These are phyloP conservation scores for Carpinus viminea DNA, from an alignment of 306 rosid genomes.

Conservation along the genomic window DNA sequence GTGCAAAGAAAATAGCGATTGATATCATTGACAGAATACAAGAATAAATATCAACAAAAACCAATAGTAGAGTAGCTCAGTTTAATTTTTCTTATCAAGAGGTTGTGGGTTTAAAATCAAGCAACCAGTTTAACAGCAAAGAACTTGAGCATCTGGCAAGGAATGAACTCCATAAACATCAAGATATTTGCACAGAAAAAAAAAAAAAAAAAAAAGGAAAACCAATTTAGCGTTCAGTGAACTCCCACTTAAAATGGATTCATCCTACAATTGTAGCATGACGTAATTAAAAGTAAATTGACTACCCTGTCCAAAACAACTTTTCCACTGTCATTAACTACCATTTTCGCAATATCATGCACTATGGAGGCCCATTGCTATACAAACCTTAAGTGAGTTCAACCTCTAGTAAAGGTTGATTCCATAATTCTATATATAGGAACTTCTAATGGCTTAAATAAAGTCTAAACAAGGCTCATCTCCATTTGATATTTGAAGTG, in stretches of 20 bases:
- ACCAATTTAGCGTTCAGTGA: neutral
- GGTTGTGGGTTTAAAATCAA: neutral
- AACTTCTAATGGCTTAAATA: neutral
- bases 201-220: neutral
- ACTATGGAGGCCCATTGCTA: neutral
- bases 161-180: neutral
- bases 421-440: neutral
- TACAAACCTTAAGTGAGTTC: neutral
- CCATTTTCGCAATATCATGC: neutral
- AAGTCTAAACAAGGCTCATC: neutral
- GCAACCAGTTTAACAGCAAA: neutral
- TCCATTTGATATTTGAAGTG: neutral
- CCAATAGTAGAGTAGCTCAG: neutral
- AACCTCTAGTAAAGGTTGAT: neutral
- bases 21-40: neutral
- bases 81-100: neutral
- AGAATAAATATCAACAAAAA: neutral
- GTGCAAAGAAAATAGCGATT: slow-evolving; percentile 15
- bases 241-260: neutral
- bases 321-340: neutral
- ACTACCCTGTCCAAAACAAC: neutral
- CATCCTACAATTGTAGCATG: neutral
- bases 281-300: neutral
- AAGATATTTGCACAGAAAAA: neutral
- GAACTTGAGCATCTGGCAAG: neutral